Percentiles rank a stretch among this genome's conserved stretches.
phyloP scores from a whole-genome alignment of 331 rosid species.

The Pyracantha coccinea region DNA sequence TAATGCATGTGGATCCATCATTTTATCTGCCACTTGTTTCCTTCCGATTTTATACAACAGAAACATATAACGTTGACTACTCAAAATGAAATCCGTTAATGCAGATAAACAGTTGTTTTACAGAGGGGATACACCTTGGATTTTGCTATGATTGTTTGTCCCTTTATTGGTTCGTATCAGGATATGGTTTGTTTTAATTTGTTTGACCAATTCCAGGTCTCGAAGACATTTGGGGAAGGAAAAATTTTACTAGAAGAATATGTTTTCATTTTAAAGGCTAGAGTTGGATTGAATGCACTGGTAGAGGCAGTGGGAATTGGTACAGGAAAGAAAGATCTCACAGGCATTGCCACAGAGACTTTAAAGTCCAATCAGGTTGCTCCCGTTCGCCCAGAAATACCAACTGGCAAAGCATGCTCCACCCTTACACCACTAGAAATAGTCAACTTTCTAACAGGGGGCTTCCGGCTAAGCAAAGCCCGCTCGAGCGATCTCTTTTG shows the following conservation, averaged over 20 bases:
- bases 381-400: slow-evolving; percentile 62
- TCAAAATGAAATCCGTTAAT: neutral
- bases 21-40: neutral
- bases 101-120: neutral
- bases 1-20: neutral
- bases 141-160: neutral
- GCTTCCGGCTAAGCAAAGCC: slow-evolving; percentile 83
- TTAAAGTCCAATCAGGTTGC: slow-evolving; percentile 37
- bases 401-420: slow-evolving; percentile 79
- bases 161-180: neutral
- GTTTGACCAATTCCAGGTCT: slow-evolving; percentile 39
- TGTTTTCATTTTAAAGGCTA: slow-evolving; percentile 46
- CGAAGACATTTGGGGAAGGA: slow-evolving; percentile 58
- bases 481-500: slow-evolving; percentile 86
- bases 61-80: neutral
- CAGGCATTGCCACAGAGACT: slow-evolving; percentile 44
- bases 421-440: slow-evolving; percentile 59
- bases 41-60: neutral
- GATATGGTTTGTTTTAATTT: neutral
- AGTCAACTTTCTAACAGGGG: slow-evolving; percentile 67
- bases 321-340: slow-evolving; percentile 80
- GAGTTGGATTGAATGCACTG: slow-evolving; percentile 61
- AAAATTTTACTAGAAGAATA: slow-evolving; percentile 67
- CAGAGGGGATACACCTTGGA: neutral
- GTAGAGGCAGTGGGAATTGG: slow-evolving; percentile 78